phyloP scores from a whole-genome alignment of 2,329 filamentous ascomycete species.

The Fusarium protoensiforme region DNA sequence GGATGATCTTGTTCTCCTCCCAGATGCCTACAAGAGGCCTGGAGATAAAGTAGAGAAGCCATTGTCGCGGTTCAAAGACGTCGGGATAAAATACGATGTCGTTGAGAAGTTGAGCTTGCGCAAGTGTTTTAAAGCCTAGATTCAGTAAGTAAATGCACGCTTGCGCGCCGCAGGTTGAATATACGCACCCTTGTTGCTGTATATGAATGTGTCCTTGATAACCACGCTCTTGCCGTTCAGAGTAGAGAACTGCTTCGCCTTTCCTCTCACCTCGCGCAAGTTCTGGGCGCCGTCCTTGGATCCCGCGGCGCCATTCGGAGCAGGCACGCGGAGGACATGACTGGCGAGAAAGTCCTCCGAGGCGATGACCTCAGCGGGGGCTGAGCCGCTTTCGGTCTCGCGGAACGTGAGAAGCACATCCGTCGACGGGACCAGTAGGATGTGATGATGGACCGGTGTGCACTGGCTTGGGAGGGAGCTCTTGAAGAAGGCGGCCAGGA shows the following conservation, averaged over 20 bases:
- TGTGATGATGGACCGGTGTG: slow-evolving; percentile 88
- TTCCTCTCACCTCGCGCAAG: slow-evolving; percentile 87
- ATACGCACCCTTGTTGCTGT: slow-evolving; percentile 88
- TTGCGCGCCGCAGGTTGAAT: neutral
- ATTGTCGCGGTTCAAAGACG: slow-evolving; percentile 88
- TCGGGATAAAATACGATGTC: slow-evolving; percentile 92
- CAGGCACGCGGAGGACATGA: slow-evolving; percentile 90
- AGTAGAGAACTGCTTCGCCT: slow-evolving; percentile 94
- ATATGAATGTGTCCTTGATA: slow-evolving; percentile 91
- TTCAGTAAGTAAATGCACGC: slow-evolving; percentile 36
- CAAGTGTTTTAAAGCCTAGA: slow-evolving; percentile 88
- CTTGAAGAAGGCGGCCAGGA: slow-evolving; percentile 98
- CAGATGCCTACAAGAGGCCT: slow-evolving; percentile 85
- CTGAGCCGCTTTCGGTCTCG: slow-evolving; percentile 84
- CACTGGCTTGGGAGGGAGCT: slow-evolving; percentile 94
- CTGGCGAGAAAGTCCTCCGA: slow-evolving; percentile 96
- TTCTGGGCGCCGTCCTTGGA: slow-evolving; percentile 69
- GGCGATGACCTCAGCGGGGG: slow-evolving; percentile 82
- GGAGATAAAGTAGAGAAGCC: slow-evolving; percentile 97
- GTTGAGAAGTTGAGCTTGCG: slow-evolving; percentile 86
- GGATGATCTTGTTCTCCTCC: slow-evolving; percentile 78
- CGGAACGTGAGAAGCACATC: slow-evolving; percentile 89
- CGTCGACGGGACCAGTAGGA: slow-evolving; percentile 92
- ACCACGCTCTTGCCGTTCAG: slow-evolving; percentile 93
- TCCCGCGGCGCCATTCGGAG: slow-evolving; percentile 59